phyloP scores from a whole-genome alignment of 2,329 filamentous ascomycete species.

The Aspergillus sp. region DNA sequence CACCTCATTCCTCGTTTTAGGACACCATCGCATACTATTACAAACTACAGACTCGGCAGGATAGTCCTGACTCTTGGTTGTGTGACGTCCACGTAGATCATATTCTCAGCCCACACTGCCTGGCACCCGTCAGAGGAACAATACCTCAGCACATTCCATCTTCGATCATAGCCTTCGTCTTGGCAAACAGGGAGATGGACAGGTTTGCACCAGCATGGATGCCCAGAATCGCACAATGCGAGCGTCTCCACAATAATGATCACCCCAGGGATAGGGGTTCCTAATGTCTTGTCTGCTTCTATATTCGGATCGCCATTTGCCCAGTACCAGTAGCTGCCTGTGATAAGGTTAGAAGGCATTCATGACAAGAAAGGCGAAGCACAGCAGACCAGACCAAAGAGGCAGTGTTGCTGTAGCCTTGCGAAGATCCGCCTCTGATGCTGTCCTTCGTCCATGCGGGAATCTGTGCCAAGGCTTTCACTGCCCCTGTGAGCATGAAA shows the following conservation, averaged over 20 bases:
- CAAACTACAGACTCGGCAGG: slow-evolving; percentile 8
- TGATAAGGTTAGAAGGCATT: slow-evolving; percentile 11
- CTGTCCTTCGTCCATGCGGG: neutral
- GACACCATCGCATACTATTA: slow-evolving; percentile 2
- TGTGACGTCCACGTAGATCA: slow-evolving; percentile 7
- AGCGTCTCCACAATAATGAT: slow-evolving; percentile 11
- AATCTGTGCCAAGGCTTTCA: slow-evolving; percentile 1
- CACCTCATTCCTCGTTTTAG: neutral
- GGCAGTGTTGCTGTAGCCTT: slow-evolving; percentile 4
- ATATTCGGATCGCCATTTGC: too few species aligned
- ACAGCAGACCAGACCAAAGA: neutral
- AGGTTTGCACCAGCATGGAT: too few species aligned
- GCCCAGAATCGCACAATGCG: neutral
- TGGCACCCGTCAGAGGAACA: neutral
- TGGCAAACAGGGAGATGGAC: neutral
- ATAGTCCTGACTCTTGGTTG: slow-evolving; percentile 17
- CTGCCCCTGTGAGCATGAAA: neutral
- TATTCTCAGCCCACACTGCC: neutral
- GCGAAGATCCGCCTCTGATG: slow-evolving; percentile 1
- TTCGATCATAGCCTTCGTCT: neutral
- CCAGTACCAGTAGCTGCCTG: neutral
- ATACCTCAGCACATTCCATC: neutral
- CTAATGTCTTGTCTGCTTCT: too few species aligned
- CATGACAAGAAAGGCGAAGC: slow-evolving; percentile 11
- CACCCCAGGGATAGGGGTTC: slow-evolving; percentile 6